phyloP scores from a whole-genome alignment of 495 filamentous ascomycete species.

The Penicillium manginii region DNA sequence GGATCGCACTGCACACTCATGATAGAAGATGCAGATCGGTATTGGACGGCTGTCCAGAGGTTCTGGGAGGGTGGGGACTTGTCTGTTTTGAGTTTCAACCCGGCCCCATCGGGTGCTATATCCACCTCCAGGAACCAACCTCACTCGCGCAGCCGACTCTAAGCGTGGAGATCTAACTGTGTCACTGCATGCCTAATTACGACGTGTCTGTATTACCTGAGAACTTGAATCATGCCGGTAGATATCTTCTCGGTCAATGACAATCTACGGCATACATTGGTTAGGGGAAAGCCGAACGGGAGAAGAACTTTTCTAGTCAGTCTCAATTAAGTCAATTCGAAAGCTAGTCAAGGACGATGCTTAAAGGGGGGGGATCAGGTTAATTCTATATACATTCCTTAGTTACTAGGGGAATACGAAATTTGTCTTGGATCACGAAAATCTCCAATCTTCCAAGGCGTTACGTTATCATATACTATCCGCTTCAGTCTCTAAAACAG shows the following conservation, averaged over 20 bases:
- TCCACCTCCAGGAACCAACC: not conserved
- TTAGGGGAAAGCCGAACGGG: too few species aligned
- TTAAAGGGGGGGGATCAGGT: too few species aligned
- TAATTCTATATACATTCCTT: too few species aligned
- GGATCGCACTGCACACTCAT: conserved; percentile 40
- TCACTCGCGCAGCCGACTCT: conserved; percentile 4
- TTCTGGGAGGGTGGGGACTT: conserved; percentile 24
- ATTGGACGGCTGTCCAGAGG: conserved; percentile 28
- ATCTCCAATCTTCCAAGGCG: too few species aligned
- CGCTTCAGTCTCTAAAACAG: too few species aligned
- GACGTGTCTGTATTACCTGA: not conserved
- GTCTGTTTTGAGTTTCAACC: conserved; percentile 3
- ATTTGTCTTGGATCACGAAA: too few species aligned
- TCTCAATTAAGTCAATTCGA: too few species aligned
- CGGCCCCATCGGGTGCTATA: conserved; percentile 3
- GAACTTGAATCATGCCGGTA: not conserved
- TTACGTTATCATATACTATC: too few species aligned
- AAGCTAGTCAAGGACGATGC: too few species aligned
- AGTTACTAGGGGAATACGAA: too few species aligned
- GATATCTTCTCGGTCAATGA: not conserved
- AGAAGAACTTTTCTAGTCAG: too few species aligned
- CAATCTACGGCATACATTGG: too few species aligned
- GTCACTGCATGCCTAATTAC: not conserved
- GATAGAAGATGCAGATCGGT: conserved; percentile 26
- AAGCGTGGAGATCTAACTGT: not conserved